phyloP scores from a whole-genome alignment of 495 filamentous ascomycete species.

The Corynascus novoguineensis region DNA sequence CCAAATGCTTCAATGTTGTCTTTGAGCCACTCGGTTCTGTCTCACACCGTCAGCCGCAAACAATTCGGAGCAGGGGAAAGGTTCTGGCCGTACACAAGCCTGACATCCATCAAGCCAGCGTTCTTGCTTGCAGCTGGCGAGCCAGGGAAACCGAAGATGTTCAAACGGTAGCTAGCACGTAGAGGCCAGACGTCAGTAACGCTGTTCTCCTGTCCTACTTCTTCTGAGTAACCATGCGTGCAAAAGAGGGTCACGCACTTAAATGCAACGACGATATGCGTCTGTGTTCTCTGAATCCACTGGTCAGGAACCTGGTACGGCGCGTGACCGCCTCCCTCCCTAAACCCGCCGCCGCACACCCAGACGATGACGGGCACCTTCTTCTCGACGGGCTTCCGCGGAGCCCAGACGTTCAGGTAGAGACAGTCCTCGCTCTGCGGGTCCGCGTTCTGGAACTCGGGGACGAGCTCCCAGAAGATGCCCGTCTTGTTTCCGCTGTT shows the following conservation, averaged over 20 bases:
- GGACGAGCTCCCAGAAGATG: slow-evolving; percentile 17
- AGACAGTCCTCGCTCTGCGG: slow-evolving; percentile 35
- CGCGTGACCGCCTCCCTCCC: slow-evolving; percentile 15
- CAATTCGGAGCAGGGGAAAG: not conserved
- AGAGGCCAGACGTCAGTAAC: too few species aligned
- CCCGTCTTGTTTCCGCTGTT: slow-evolving; percentile 15
- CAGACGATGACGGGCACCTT: slow-evolving; percentile 33
- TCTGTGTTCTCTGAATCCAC: slow-evolving; percentile 35
- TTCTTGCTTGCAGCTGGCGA: slow-evolving; percentile 33
- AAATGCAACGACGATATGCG: slow-evolving; percentile 28
- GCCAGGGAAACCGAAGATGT: slow-evolving; percentile 36
- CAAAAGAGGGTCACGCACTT: slow-evolving; percentile 16
- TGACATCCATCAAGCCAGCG: slow-evolving; percentile 52
- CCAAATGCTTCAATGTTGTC: slow-evolving; percentile 53
- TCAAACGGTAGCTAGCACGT: slow-evolving; percentile 29
- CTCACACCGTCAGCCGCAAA: not conserved
- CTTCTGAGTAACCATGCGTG: too few species aligned
- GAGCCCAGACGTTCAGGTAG: slow-evolving; percentile 35
- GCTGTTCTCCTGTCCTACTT: too few species aligned
- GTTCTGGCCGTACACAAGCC: slow-evolving; percentile 29
- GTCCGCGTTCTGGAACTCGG: slow-evolving; percentile 14
- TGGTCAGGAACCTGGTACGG: slow-evolving; percentile 27
- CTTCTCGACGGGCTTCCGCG: slow-evolving; percentile 24
- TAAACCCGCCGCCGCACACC: slow-evolving; percentile 21
- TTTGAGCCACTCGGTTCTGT: slow-evolving; percentile 41